phyloP scores from a whole-genome alignment of 73 alveolate species.

The Paramecium sexaurelia region DNA sequence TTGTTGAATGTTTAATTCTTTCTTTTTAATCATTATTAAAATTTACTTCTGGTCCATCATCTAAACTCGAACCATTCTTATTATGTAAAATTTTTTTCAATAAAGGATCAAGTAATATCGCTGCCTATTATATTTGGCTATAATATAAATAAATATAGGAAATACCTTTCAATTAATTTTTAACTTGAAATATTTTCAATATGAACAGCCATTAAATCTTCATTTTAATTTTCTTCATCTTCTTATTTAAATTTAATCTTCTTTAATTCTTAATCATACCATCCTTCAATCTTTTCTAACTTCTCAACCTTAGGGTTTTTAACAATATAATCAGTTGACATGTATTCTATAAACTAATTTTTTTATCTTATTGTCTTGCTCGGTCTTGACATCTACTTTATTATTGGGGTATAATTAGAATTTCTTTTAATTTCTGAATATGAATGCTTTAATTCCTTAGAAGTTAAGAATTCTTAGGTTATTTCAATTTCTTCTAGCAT shows the following conservation, averaged over 20 bases:
- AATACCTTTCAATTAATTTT: neutral
- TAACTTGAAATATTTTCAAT: neutral
- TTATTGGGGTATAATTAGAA: neutral
- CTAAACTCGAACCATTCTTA: neutral
- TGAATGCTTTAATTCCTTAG: conserved; percentile 24
- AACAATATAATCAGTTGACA: neutral
- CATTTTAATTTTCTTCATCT: neutral
- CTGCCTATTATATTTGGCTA: neutral
- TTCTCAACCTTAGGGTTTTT: neutral
- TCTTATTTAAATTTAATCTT: neutral
- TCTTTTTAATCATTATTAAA: neutral
- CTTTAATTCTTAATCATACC: conserved; percentile 47
- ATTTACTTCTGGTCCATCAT: neutral
- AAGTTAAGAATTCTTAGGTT: neutral
- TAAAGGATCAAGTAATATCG: neutral
- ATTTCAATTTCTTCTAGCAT: conserved; percentile 4
- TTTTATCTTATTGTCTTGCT: neutral
- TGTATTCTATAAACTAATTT: neutral
- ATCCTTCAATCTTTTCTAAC: conserved; percentile 6
- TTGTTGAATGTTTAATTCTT: neutral
- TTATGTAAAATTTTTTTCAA: neutral
- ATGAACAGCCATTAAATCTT: neutral
- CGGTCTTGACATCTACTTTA: neutral
- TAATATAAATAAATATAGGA: neutral
- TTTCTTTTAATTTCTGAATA: neutral